These are phyloP conservation scores for Ustilago bromivora DNA, from an alignment of 1,284 basidiomycete genomes.

Conservation along the genomic window DNA sequence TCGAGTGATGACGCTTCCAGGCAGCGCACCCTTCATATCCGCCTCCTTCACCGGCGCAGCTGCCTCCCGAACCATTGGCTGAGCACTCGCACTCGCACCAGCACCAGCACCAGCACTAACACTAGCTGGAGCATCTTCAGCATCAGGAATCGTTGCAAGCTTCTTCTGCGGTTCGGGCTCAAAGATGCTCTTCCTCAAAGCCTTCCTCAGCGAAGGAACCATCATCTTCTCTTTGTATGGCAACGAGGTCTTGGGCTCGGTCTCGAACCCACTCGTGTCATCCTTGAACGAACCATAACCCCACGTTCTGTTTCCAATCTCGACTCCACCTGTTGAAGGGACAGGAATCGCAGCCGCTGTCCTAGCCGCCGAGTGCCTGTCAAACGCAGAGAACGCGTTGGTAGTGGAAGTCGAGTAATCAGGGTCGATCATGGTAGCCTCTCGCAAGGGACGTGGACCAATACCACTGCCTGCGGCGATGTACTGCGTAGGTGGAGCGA, in stretches of 20 bases:
- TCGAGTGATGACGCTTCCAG: constrained; percentile 45
- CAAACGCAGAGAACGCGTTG: constrained; percentile 33
- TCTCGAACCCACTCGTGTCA: constrained; percentile 55
- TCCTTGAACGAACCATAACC: constrained; percentile 54
- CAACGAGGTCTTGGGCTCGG: constrained; percentile 67
- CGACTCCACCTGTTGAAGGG: constrained; percentile 17
- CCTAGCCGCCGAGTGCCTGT: constrained; percentile 29
- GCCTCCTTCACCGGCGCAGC: constrained; percentile 9
- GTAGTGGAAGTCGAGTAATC: constrained; percentile 21
- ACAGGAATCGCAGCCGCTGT: constrained; percentile 8
- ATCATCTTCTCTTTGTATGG: constrained; percentile 67
- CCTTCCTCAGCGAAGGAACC: constrained; percentile 65
- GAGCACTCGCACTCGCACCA: background rate
- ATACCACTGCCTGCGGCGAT: constrained; percentile 46
- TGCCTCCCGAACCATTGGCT: constrained; percentile 7
- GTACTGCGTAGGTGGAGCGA: constrained; percentile 44
- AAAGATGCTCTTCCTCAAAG: constrained; percentile 45
- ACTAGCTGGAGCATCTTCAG: constrained; percentile 37
- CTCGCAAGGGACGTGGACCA: constrained; percentile 42
- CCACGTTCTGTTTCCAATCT: constrained; percentile 43
- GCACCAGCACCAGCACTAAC: constrained; percentile 10
- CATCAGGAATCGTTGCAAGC: constrained; percentile 48
- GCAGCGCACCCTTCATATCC: constrained; percentile 35
- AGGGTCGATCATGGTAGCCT: constrained; percentile 45
- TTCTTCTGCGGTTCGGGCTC: constrained; percentile 33